Base-by-base conservation (phyloP, 495 filamentous ascomycete species). In the Penicillium turbatum region DNA sequence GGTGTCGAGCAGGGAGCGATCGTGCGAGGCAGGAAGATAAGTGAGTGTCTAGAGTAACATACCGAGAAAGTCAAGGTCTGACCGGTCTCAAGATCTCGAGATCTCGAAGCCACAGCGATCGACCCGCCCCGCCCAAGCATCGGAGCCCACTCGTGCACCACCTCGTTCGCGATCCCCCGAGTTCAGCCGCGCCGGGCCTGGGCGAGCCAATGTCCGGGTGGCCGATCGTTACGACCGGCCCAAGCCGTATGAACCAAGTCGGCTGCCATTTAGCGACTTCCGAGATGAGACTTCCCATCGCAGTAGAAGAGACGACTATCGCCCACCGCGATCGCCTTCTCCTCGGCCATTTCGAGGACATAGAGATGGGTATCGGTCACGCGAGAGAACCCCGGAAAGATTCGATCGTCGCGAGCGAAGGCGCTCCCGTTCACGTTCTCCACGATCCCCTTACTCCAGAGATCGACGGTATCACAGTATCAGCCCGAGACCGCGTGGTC, bases 61-160 rank as follows among this genome's bases (percentile, higher is more conserved):
- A 24, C 21, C 21, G 5, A 35, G 13, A n/a, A 35, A 35, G 1
- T 13, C 32, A 13, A 35, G 2, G 4, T 13, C 11, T 4, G 35
- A 35, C 10, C 5, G 15, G 13, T 36, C 35, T 11, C 61, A 96
- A 24, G 93, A 97, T 68, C 86, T 98, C 36, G 93, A 98, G 67
- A 85, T 97, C 34, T 95, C 92, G 1, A 95, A 92, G 47, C 83
- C 85, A 2, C 90, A 97, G 65, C 86, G 88, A 66, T 90, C 87
- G 54, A 86, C 84, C 13, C 79, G 84, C 31, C 73, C 76, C 26
- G 64, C 65, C 53, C 62, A 72, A 32, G 63, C 73, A 27, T 3
- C 49, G 51, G 77, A 74, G 47, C 38, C 70, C 42, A 55, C 62
- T 50, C 72, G 70, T 51, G 68, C 68, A 37, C 64, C 71, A 19